These are phyloP conservation scores for Scytalidium sp. DNA, from an alignment of 2,329 filamentous ascomycete species.

Conservation along the genomic window DNA sequence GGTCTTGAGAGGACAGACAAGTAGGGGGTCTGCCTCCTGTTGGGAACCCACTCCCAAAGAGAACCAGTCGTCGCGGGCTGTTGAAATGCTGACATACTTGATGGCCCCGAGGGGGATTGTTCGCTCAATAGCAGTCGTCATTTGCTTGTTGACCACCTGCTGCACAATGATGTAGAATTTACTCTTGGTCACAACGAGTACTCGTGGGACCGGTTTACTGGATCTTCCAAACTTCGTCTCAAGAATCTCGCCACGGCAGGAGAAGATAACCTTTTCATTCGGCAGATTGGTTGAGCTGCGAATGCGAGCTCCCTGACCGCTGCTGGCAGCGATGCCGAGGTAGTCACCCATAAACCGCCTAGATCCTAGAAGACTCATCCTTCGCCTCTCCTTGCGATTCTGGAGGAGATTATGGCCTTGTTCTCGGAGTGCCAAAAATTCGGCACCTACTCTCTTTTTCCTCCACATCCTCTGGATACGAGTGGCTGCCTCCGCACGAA, in stretches of 20 bases:
- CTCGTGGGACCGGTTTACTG: constrained; percentile 86
- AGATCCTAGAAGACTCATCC: constrained; percentile 88
- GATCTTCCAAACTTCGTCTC: constrained; percentile 96
- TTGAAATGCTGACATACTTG: constrained; percentile 81
- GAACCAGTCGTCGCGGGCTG: constrained; percentile 93
- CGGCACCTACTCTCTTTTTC: constrained; percentile 85
- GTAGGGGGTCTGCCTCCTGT: constrained; percentile 87
- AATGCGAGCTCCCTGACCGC: constrained; percentile 78
- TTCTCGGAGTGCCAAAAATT: constrained; percentile 85
- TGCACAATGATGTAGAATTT: constrained; percentile 90
- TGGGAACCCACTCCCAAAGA: constrained; percentile 85
- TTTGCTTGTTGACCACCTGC: constrained; percentile 74
- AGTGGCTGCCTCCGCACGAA: constrained; percentile 87
- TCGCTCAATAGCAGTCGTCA: constrained; percentile 77
- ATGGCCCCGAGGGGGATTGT: constrained; percentile 82
- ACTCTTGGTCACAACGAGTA: constrained; percentile 77
- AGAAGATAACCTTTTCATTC: constrained; percentile 80
- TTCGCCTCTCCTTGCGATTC: constrained; percentile 83
- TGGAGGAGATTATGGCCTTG: constrained; percentile 79
- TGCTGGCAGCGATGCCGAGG: constrained; percentile 77
- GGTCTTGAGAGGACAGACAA: constrained; percentile 94
- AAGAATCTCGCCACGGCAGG: constrained; percentile 83
- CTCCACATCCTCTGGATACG: constrained; percentile 95
- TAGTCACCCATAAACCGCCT: constrained; percentile 95
- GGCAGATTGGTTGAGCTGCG: constrained; percentile 70